Evolutionary conservation across 2,329 filamentous ascomycete genomes (phyloP).

Genomic region (Aspergillus luchuensis): DNA sequence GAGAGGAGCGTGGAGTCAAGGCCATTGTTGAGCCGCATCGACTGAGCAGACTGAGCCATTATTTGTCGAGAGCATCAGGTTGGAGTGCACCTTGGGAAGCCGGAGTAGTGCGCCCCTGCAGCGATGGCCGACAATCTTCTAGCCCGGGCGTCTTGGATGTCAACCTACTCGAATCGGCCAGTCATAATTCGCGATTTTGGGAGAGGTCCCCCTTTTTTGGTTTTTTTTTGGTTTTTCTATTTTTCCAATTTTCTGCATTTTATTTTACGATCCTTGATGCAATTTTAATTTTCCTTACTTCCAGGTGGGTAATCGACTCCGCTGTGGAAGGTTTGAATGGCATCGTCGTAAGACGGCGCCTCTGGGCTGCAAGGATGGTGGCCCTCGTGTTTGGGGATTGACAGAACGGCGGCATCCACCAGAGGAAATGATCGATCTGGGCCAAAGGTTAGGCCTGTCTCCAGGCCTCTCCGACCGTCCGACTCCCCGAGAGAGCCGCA

Average conservation of each 20-base stretch:
- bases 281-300: background rate
- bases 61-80: slow-evolving; percentile 5
- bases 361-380: background rate
- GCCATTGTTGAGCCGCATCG: slow-evolving; percentile 17
- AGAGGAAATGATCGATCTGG: slow-evolving; percentile 1
- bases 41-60: background rate
- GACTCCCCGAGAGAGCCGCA: background rate
- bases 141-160: slow-evolving; percentile 8
- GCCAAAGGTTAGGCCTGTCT: background rate
- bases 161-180: background rate
- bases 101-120: slow-evolving; percentile 7
- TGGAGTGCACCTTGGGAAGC: slow-evolving; percentile 6
- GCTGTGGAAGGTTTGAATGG: background rate
- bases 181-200: background rate
- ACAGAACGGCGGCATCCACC: slow-evolving; percentile 2
- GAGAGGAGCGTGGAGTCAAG: slow-evolving; percentile 8
- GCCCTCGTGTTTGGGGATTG: slow-evolving; percentile 2
- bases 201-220: background rate
- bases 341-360: background rate
- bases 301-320: background rate
- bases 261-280: background rate
- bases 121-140: slow-evolving; percentile 3
- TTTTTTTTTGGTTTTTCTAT: background rate
- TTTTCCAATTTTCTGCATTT: background rate
- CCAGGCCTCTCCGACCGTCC: background rate